Percentiles rank a stretch among this genome's conserved stretches.
Evolutionary conservation across 441 rosid genomes (phyloP).

Genomic region (Flueggea neowawraea): DNA sequence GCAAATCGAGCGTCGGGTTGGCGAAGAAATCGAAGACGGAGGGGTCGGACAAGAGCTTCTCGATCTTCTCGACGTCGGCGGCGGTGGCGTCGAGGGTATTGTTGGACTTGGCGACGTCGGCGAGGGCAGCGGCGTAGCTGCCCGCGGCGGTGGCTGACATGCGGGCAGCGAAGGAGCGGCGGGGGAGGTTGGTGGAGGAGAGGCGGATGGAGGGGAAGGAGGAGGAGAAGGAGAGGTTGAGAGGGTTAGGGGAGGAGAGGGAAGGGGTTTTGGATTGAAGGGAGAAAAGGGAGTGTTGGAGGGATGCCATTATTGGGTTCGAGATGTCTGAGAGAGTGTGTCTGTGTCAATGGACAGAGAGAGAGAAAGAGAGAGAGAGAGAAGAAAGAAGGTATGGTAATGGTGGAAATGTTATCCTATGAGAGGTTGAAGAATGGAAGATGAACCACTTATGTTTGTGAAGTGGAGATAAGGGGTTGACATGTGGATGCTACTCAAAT

Average conservation of each 20-base stretch:
- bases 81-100: conserved; percentile 55
- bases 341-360: not conserved
- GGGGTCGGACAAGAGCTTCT: conserved; percentile 52
- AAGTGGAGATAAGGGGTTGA: too few species aligned
- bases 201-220: conserved; percentile 37
- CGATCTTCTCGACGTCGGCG: conserved; percentile 73
- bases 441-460: too few species aligned
- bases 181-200: conserved; percentile 31
- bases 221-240: conserved; percentile 32
- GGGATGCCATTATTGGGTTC: conserved; percentile 49
- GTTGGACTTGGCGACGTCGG: conserved; percentile 64
- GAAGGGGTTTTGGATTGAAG: conserved; percentile 48
- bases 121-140: conserved; percentile 74
- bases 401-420: not conserved
- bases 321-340: too few species aligned
- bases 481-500: too few species aligned
- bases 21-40: conserved; percentile 45
- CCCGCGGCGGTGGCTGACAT: conserved; percentile 57
- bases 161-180: conserved; percentile 22
- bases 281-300: conserved; percentile 44
- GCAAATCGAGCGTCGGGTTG: conserved; percentile 45
- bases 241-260: conserved; percentile 34
- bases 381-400: not conserved
- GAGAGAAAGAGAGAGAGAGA: not conserved
- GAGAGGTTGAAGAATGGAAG: too few species aligned